Evolutionary conservation across 139 green algal genomes (phyloP).

Genomic region (Desmodesmus armatus): DNA sequence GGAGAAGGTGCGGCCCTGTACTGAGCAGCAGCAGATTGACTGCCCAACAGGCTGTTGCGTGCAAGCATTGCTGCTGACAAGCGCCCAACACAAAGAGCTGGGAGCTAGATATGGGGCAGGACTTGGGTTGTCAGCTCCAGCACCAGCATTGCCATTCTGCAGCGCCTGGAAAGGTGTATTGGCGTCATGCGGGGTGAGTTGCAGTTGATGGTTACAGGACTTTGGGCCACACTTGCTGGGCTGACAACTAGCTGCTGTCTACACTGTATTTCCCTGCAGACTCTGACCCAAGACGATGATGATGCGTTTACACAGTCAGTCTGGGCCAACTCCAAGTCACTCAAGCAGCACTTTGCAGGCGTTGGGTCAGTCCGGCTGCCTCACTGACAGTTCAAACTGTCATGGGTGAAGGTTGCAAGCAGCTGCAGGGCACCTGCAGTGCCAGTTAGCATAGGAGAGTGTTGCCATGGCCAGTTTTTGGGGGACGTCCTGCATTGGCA

Average conservation of each 20-base stretch:
- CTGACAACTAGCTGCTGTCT: neutral
- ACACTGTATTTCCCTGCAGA: slow-evolving; percentile 48
- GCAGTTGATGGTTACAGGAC: neutral
- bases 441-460: no score
- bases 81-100: neutral
- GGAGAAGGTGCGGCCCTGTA: slow-evolving; percentile 67
- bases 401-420: no score
- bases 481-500: no score
- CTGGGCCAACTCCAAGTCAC: slow-evolving; percentile 78
- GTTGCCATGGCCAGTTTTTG: no score
- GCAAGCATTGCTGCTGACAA: neutral
- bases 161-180: no score
- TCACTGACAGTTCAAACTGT: no score
- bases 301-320: slow-evolving; percentile 74
- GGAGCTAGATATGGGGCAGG: no score
- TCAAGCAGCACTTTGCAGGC: slow-evolving; percentile 83
- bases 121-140: no score
- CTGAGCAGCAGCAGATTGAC: neutral
- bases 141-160: no score
- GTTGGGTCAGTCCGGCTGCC: slow-evolving; percentile 64
- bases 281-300: slow-evolving; percentile 77
- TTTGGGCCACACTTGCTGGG: neutral
- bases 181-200: no score
- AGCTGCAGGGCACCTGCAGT: no score
- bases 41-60: neutral